Base-by-base conservation (phyloP, 768 basidiomycete species). In the Boletus sp. region DNA sequence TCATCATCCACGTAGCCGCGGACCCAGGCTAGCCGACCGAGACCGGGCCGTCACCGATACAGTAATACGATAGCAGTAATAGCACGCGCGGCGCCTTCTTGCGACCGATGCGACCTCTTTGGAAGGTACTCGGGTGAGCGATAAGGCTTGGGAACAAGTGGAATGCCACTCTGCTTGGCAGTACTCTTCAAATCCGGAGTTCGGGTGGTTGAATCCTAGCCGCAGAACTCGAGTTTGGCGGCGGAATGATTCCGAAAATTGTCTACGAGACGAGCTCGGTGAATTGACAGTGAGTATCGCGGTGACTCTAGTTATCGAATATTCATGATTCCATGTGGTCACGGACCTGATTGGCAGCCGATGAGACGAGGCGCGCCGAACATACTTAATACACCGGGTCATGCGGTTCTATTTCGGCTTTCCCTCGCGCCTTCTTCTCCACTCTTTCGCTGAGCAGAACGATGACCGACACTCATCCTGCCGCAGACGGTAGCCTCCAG, bases 401-500 rank as follows among this genome's bases (percentile, higher is more conserved):
- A 55, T 57, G 42, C 39, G 66, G 54, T 47, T 11, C 2, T 24
- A 35, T 48, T 35, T 14, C 64, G 52, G 49, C 50, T 40, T 46
- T 57, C n/a, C 47, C 35, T 45, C 28, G 5, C 17, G 15, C 35
- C 32, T 11, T n/a, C 20, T 49, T 10, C n/a, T 20, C 29, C 6
- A 47, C 42, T 36, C 47, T 48, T 40, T 28, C 42, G 15, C 33
- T 20, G 57, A 54, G 30, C 50, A 47, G 33, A 40, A 41, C 30
- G 18, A 73, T 73, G 72, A 3, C 58, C 30, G 51, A 59, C 46
- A 32, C 48, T 12, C 48, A n/a, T 42, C 37, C 48, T 28, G 36
- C 42, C n/a, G 37, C 49, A 15, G 56, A 50, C 28, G 28, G 46
- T 3, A 49, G 42, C 30, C 41, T 52, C 24, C 58, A 56, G 30